Evolutionary conservation across 2,329 filamentous ascomycete species (phyloP).

Genomic region (Aspergillus sp.): DNA sequence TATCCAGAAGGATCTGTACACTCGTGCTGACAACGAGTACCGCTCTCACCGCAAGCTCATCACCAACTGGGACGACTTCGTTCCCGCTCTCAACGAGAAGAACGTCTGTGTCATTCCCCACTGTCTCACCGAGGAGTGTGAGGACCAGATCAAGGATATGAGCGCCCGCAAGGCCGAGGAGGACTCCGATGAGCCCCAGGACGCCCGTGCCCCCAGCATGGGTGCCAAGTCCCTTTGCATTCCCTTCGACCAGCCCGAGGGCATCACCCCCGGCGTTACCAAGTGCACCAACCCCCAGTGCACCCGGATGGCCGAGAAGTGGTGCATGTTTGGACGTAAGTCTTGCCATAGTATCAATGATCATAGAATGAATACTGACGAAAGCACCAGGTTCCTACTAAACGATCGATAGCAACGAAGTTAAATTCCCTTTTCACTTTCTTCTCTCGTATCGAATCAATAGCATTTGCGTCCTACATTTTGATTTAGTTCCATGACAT

Average conservation of each 20-base stretch:
- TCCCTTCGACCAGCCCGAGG: conserved; percentile 82
- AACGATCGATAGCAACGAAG: conserved; percentile 5
- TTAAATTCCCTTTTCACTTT: neutral
- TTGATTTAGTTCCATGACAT: conserved; percentile 9
- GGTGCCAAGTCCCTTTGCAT: conserved; percentile 75
- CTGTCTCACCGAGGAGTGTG: conserved; percentile 79
- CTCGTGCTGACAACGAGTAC: conserved; percentile 74
- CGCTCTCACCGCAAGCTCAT: conserved; percentile 75
- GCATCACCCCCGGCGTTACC: conserved; percentile 73
- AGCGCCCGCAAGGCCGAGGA: conserved; percentile 68
- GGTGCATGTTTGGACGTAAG: conserved; percentile 86
- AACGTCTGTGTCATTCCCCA: conserved; percentile 91
- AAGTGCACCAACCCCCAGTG: conserved; percentile 93
- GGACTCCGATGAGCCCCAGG: conserved; percentile 65
- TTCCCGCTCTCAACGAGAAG: conserved; percentile 84
- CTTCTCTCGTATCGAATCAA: neutral
- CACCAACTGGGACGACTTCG: conserved; percentile 85
- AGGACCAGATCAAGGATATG: conserved; percentile 92
- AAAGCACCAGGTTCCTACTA: conserved; percentile 27
- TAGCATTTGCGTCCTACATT: conserved; percentile 4
- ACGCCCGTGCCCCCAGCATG: conserved; percentile 72
- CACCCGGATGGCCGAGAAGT: conserved; percentile 70
- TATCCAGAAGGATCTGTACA: conserved; percentile 81
- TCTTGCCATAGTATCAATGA: neutral
- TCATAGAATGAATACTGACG: no score